Base-by-base conservation (phyloP, 2,329 filamentous ascomycete species). In the Pseudomassariella vexata region DNA sequence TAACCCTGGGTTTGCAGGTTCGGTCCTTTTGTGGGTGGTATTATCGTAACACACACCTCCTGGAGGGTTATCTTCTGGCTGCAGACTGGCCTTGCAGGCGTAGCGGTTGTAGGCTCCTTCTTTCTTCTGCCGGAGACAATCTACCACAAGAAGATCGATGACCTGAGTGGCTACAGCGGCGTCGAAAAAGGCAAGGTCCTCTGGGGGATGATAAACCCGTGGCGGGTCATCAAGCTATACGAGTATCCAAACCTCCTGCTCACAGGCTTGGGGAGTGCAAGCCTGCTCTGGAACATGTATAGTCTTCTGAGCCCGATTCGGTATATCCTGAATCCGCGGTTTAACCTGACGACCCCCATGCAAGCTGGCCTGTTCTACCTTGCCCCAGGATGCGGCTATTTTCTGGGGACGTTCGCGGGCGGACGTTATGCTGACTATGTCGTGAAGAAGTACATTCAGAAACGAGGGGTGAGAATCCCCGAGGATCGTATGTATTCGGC, bases 61-160 rank as follows among this genome's bases (percentile, higher is more conserved):
- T 90, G 85, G 85, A 69, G 82, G 12, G 73, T 74, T 24, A 85
- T 88, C 32, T 88, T 87, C 60, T 88, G 82, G 78, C 63, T 89
- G 1, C 83, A 88, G 49, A 76, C 79, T 1, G 82, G 72, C 0
- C 65, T 87, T 5, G 79, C 78, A 0, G 81, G 72, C 2, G 49
- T 71, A 0, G 79, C 74, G 1, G 63, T 70, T 0, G 14, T 79
- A 0, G 68, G 79, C 1, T 69, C 83, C 19, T 70, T 76, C 42
- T 76, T 85, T 44, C 60, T 85, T 9, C 68, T 88, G 9, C 80
- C 81, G 0, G 83, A 89, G 52, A 89, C 83, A 1, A 81, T 84
- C 30, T 79, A 82, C 36, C 68, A 73, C 38, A 76, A 70, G 48
- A 73, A 73, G 36, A 73, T 74, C 14, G 61, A 70, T 6, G 79